Base-by-base conservation (phyloP, 768 basidiomycete genomes). In the Coprinopsis marcescibilis region DNA sequence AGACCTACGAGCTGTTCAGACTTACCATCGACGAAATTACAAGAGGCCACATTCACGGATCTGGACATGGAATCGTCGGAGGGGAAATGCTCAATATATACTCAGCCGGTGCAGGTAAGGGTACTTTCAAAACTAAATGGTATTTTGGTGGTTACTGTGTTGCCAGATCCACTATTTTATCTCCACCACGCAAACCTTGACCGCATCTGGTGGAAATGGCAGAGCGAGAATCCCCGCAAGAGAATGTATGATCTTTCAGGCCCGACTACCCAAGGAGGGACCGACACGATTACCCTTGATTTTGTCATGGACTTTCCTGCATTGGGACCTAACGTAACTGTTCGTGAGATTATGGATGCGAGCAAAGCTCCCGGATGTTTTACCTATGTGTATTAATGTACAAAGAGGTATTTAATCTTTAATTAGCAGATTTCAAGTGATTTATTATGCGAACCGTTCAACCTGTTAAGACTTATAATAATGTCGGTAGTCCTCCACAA, bases 171-270 rank as follows among this genome's bases (percentile, higher is more conserved):
- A 10, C 23, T 61, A 1, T 59, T 60, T 42, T 60, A 58, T 47
- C 45, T 59, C 35, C 57, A 59, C 39, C 57, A 63, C 36, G 57
- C 56, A 11, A 58, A 55, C 33, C 52, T 57, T 38, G 57, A 55
- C 46, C 48, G 53, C 10, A 43, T 62, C 20, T 57, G 57, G 58
- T 56, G 58, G 55, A 20, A 10, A 2, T 62, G 58, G 58, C 58
- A 59, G 26, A 51, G 54, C 26, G 29, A 27, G n/a, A 45, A 54
- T 39, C 46, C 51, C 4, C 26, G 44, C 20, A 29, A n/a, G 15
- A 52, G 57, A 2, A 27, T 54, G 15, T 47, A 45, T 19, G 55
- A 55, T 10, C 53, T 60, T 8, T 63, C 57, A 2, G 56, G 60
- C 15, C 46, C 46, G 11, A 25, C 46, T 1, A 30, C 27, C 11